Conservation (phyloP, 169 alveolate genomes). For the Plasmodium vinckei region DNA sequence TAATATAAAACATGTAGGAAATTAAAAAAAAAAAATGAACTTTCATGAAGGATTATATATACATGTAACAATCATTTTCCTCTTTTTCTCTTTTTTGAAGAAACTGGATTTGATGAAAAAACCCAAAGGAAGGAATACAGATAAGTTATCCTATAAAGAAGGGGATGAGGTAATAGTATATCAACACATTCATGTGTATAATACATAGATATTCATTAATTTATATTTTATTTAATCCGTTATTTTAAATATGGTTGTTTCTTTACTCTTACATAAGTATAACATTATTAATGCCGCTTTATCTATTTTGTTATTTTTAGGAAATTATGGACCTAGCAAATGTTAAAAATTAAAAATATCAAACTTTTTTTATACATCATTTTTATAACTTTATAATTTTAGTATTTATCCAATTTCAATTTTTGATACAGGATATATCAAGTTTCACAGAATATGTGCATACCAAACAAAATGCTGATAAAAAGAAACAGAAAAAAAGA, state of each 20-base stretch:
- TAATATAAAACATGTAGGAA: constrained; percentile 45
- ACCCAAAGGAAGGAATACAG: background rate
- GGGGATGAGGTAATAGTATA: constrained; percentile 21
- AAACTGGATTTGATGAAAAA: constrained; percentile 5
- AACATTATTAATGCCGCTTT: too few species aligned
- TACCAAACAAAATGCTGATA: background rate
- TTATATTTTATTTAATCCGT: background rate
- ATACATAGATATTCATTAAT: background rate
- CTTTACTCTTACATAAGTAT: too few species aligned
- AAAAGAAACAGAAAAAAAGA: constrained; percentile 6
- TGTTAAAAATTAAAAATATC: constrained; percentile 9
- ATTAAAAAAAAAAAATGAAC: background rate
- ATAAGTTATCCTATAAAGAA: background rate
- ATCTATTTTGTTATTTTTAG: constrained; percentile 1
- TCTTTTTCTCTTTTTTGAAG: constrained; percentile 22
- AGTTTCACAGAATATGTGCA: constrained; percentile 36
- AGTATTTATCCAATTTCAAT: background rate
- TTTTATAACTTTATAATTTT: background rate
- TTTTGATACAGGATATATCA: constrained; percentile 18
- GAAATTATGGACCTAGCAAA: constrained; percentile 34
- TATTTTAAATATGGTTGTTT: too few species aligned
- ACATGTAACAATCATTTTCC: background rate
- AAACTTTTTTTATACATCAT: background rate
- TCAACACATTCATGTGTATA: background rate
- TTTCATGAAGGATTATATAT: constrained; percentile 3